Conservation (phyloP, 164 flowering plant genomes). For the Santalum album region DNA sequence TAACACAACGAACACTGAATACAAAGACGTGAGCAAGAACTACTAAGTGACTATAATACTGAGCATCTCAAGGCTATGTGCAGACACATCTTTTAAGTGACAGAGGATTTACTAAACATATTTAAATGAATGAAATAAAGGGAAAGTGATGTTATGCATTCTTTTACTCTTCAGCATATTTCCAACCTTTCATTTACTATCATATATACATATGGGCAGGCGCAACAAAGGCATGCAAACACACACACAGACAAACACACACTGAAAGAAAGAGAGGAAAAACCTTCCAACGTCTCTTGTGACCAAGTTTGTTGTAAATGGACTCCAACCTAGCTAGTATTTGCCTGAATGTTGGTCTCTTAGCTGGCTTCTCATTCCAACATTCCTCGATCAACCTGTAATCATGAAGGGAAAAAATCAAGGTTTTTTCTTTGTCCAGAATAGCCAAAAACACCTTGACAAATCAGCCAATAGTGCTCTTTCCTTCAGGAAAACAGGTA, state of each 20-base stretch:
- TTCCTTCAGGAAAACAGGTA: background rate
- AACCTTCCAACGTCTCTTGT: conserved; percentile 82
- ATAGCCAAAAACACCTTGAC: background rate
- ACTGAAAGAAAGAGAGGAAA: conserved; percentile 6
- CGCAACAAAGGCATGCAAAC: background rate
- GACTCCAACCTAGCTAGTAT: conserved; percentile 54
- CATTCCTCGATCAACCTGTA: conserved; percentile 85
- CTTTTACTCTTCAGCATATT: no score
- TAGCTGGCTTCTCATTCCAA: conserved; percentile 71
- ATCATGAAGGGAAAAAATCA: background rate
- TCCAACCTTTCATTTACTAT: no score
- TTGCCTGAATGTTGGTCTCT: conserved; percentile 76
- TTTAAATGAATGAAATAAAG: no score
- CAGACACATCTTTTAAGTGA: no score
- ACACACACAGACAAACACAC: background rate
- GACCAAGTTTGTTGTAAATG: conserved; percentile 34
- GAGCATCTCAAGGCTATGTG: no score
- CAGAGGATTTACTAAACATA: no score
- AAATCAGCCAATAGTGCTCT: no score
- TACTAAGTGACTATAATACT: no score
- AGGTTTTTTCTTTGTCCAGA: background rate
- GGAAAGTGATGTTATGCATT: no score
- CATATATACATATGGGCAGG: background rate
- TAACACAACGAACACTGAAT: no score
- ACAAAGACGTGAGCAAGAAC: no score